Evolutionary conservation across 306 rosid genomes (phyloP).

Genomic region (Canavalia gladiata): DNA sequence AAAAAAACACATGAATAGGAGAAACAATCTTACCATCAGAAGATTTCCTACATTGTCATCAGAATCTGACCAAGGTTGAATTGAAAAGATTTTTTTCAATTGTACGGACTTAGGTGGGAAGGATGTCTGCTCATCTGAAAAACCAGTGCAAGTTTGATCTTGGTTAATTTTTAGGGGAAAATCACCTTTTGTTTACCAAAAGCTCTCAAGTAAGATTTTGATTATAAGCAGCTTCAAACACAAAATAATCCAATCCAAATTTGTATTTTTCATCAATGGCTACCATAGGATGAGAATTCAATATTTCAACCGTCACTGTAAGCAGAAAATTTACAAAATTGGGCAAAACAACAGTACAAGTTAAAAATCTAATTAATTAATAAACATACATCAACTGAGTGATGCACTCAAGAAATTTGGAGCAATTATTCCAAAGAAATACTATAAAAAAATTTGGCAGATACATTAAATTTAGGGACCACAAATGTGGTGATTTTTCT

Average conservation of each 20-base stretch:
- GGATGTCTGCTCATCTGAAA: conserved; percentile 60
- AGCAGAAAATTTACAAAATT: conserved; percentile 30
- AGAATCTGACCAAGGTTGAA: conserved; percentile 80
- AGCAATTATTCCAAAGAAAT: conserved; percentile 1
- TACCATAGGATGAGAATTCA: conserved; percentile 22
- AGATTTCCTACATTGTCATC: conserved; percentile 75
- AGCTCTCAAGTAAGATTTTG: not conserved
- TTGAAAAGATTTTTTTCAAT: conserved; percentile 69
- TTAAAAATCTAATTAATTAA: conserved; percentile 31
- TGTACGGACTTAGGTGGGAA: conserved; percentile 71
- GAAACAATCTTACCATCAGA: conserved; percentile 69
- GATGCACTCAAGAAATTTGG: conserved; percentile 15
- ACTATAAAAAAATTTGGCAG: not conserved
- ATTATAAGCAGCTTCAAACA: not conserved
- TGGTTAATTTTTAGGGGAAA: conserved; percentile 9
- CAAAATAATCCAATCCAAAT: not conserved
- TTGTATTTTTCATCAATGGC: not conserved
- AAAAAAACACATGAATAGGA: conserved; percentile 12
- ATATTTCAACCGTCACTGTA: conserved; percentile 12
- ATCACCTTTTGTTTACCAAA: not conserved
- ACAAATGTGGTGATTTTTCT: conserved; percentile 11
- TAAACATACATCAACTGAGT: not conserved
- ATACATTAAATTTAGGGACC: conserved; percentile 20
- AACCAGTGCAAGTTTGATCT: conserved; percentile 38
- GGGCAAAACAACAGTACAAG: conserved; percentile 3